Evolutionary conservation across 139 green algal species (phyloP), one percentile per base, ranked within the genome.

Genomic region (Desmodesmus armatus): DNA sequence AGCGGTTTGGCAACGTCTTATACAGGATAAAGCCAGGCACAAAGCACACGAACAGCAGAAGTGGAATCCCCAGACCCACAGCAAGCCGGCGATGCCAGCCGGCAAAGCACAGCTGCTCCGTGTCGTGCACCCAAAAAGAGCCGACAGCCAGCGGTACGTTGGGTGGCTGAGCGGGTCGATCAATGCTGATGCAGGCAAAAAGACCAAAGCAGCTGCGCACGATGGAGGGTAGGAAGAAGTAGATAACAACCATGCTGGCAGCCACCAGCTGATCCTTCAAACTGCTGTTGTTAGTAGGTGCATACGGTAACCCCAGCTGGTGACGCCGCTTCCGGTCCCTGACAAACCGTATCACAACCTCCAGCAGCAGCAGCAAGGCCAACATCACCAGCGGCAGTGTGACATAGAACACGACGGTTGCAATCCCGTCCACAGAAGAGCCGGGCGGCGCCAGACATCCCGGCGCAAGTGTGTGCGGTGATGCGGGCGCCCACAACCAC

Each of bases 61-160:
- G 41, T 40, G 71, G 71, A 21, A 79, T 31, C 15, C 71, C 71
- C 13, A 65, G 44, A 5, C 11, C 43, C 3, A 63, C 13, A 3
- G 43, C 43, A 21, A 63, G 43, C 27, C 17, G 23, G 3, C 43
- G 15, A 29, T 79, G 71, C 40, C 29, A 65, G 3, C 71, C 71
- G 11, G 11, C 41, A 41, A 60, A 79, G 43, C 71, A 79, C 27
- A 62, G 41, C 3, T 55, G 31, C 15, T 58, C 40, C 1, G 41
- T 33, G 29, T 79, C 71, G n/a, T 62, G 29, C n/a, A 79, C 43
- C 71, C 71, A 79, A 58, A 62, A 79, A 6, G 19, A 62, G 9
- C 71, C 71, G 19, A 79, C 71, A 7, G 71, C 41, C 41, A 9
- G 3, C 41, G 71, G n/a, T 23, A n/a, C 47, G 44, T 63, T 43